Conservation (phyloP, 2,329 filamentous ascomycete genomes). For the Penicillium sp. region DNA sequence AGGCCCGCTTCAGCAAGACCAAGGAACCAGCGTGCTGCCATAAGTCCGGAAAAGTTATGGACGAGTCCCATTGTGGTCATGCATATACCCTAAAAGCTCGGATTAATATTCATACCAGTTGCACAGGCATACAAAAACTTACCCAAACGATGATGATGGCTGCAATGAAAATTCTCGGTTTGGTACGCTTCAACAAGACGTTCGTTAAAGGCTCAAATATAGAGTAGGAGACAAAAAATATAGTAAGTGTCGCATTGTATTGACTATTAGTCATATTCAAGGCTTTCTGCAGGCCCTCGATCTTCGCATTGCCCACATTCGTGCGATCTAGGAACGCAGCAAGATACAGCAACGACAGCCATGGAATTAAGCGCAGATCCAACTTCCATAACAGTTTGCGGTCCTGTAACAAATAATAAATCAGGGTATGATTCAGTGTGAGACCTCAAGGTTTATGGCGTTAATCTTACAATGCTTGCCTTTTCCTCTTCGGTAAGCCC, state of each 20-base stretch:
- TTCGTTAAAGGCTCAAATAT: slow-evolving; percentile 74
- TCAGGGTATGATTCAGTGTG: not conserved
- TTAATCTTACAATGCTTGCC: slow-evolving; percentile 52
- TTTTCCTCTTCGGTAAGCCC: slow-evolving; percentile 61
- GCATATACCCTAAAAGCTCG: slow-evolving; percentile 35
- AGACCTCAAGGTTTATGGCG: not conserved
- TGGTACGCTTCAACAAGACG: slow-evolving; percentile 69
- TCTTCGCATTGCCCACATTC: slow-evolving; percentile 71
- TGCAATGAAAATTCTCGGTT: slow-evolving; percentile 75
- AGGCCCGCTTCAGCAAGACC: slow-evolving; percentile 42
- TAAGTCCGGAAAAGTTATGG: slow-evolving; percentile 43
- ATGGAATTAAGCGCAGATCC: slow-evolving; percentile 44
- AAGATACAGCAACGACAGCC: slow-evolving; percentile 45
- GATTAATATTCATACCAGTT: slow-evolving; percentile 15
- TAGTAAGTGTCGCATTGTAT: slow-evolving; percentile 72
- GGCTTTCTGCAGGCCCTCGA: slow-evolving; percentile 55
- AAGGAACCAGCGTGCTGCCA: slow-evolving; percentile 47
- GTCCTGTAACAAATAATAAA: slow-evolving; percentile 30
- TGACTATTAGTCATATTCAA: slow-evolving; percentile 60
- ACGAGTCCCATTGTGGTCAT: slow-evolving; percentile 46
- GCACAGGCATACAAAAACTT: not conserved
- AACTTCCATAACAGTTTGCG: slow-evolving; percentile 43
- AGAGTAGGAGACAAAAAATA: slow-evolving; percentile 85
- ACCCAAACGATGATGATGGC: slow-evolving; percentile 67
- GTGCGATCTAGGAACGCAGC: slow-evolving; percentile 50